These are phyloP conservation scores for Hypholoma sublateritium DNA, from an alignment of 768 basidiomycete genomes.

Conservation along the genomic window DNA sequence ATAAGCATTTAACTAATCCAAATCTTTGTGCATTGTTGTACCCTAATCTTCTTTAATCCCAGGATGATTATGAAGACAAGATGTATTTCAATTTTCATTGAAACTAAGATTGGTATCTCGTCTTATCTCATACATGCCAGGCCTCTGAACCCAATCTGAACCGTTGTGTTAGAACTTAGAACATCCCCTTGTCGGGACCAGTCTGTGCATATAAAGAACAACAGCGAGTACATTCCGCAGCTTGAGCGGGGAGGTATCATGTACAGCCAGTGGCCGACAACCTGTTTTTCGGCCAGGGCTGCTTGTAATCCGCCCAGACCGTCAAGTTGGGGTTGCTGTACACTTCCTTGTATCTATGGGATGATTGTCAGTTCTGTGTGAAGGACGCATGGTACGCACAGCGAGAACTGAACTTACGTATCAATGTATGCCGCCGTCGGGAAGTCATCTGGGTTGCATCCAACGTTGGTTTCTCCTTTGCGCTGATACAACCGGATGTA, in stretches of 20 bases:
- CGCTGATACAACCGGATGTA: constrained; percentile 75
- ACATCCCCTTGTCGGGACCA: not conserved
- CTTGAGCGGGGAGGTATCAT: not conserved
- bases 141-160: no score
- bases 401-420: constrained; percentile 33
- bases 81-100: no score
- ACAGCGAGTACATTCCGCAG: no score
- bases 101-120: no score
- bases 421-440: constrained; percentile 77
- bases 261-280: constrained; percentile 7
- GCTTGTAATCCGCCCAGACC: constrained; percentile 43
- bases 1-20: no score
- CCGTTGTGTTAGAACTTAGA: no score
- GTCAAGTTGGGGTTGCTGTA: constrained; percentile 62
- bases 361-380: not conserved
- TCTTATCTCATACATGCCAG: no score
- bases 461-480: constrained; percentile 45
- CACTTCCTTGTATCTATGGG: constrained; percentile 52
- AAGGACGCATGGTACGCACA: constrained; percentile 13
- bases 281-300: constrained; percentile 58
- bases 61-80: no score
- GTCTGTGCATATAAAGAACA: no score
- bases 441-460: constrained; percentile 64
- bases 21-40: no score
- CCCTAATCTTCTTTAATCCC: no score